phyloP scores from a whole-genome alignment of 2,329 filamentous ascomycete genomes.

The Cytospora chrysosperma region DNA sequence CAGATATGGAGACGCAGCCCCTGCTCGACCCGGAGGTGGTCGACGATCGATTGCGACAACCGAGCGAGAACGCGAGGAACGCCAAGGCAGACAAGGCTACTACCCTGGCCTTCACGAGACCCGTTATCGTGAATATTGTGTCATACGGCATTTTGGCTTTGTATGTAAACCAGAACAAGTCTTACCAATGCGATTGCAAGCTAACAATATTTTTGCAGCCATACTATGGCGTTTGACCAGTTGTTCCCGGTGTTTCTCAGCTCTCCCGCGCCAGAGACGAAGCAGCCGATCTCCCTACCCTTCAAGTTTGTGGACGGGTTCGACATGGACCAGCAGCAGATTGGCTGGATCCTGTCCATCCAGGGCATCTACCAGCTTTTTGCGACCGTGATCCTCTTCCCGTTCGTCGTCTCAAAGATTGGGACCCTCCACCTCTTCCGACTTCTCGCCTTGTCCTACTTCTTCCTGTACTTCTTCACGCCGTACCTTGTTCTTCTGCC shows the following conservation, averaged over 20 bases:
- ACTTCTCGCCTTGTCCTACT: constrained; percentile 78
- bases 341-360: constrained; percentile 83
- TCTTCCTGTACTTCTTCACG: constrained; percentile 80
- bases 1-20: constrained; percentile 27
- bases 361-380: constrained; percentile 90
- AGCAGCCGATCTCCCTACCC: constrained; percentile 60
- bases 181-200: not conserved
- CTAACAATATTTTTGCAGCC: constrained; percentile 54
- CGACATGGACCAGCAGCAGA: constrained; percentile 75
- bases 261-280: constrained; percentile 53
- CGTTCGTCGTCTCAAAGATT: constrained; percentile 70
- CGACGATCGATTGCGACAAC: constrained; percentile 12
- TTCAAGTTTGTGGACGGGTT: constrained; percentile 91
- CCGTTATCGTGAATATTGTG: constrained; percentile 82
- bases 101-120: constrained; percentile 69
- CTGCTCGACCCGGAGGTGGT: constrained; percentile 20
- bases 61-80: constrained; percentile 34
- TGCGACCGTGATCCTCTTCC: constrained; percentile 81
- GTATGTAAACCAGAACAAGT: constrained; percentile 57
- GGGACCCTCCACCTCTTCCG: constrained; percentile 82
- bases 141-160: constrained; percentile 92
- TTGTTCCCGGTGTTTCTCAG: constrained; percentile 90
- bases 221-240: constrained; percentile 96
- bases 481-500: constrained; percentile 89
- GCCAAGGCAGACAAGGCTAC: constrained; percentile 34